Evolutionary conservation across 495 filamentous ascomycete species (phyloP), one percentile per base, ranked within the genome.

Genomic region (Penicillium verhagenii): DNA sequence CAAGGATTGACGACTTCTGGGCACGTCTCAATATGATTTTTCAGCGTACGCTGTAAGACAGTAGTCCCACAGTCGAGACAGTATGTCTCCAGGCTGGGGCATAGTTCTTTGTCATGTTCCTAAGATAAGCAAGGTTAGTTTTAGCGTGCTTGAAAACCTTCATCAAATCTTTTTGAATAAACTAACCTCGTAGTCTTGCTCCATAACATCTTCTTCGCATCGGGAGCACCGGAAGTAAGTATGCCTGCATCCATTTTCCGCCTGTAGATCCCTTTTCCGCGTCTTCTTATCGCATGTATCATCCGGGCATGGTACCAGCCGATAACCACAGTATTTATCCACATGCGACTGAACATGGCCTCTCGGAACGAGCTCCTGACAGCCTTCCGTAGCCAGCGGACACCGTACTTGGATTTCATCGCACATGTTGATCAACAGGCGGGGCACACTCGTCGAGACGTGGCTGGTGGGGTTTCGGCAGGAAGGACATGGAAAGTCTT

Each of bases 361-460:
- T 19, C 91, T 76, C 23, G 84, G 72, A 44, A 87, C 72, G 25
- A 82, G 66, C 31, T 84, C 75, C 24, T 72, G 65, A 70, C 91
- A 96, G 0, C 89, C 89, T 19, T 79, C 77, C 16, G 64, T 53
- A 7, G 62, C 65, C 40, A 86, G 84, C 0, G 89, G 89, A 68
- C 91, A 96, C 52, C 78, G 79, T 54, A 91, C 91, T 29, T 76
- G 64, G 19, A 96, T 78, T 52, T 86, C 89, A 60, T 94, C 88
- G 38, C 92, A 83, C 75, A 95, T 84, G 40, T 79, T 79, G 55
- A 72, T 67, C 52, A 87, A 56, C n/a, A 85, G 68, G 57, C 77
- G 78, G 51, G 82, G 78, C 9, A 81, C 76, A 49, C 66, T 74
- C 37, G 63, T 65, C 42, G 69, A 74, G 42, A 73, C 56, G 14